Evolutionary conservation across 2,329 filamentous ascomycete species (phyloP), one percentile per base, ranked within the genome.

Genomic region (Cladosporium sp.): DNA sequence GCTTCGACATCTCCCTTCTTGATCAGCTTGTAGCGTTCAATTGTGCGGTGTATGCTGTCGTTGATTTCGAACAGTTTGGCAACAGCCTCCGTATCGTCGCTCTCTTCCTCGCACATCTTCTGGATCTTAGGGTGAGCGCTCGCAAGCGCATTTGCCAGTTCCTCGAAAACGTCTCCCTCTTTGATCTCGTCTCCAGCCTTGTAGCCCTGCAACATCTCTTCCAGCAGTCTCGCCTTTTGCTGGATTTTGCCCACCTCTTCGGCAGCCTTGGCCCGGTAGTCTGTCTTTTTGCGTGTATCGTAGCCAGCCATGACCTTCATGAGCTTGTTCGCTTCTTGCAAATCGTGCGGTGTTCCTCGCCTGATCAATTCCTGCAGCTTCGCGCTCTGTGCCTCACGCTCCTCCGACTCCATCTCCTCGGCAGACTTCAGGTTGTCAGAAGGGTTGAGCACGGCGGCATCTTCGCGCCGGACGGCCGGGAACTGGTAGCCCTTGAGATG

Each of bases 251-350:
- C 86, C 8, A 99, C 92, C 69, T 99, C 95, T 77, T 97, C 93
- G 11, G 95, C 95, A 1, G 95, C 95, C 80, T 99, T 99, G 69
- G 95, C 95, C 70, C 95, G 90, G 80, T 97, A 99, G 80, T 99
- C 94, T 1, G 95, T 97, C 82, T 98, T 98, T 77, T 92, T 91
- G 72, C 93, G 86, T 66, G 92, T 97, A 78, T 99, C 95, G 79
- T 92, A 99, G 69, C 95, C 95, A 63, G 95, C 95, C 95, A 99
- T 98, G 71, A 99, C 87, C 81, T 99, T 99, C 95, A 99, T 99
- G 63, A 99, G 84, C 72, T 92, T 90, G 77, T 98, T 99, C 64
- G 95, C 95, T 82, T 99, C 95, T 78, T 97, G 94, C 67, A 99
- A 82, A 78, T 99, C 95, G 70, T 96, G 91, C 30, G 95, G 95